Evolutionary conservation across 208 protist genomes (phyloP).

Genomic region (Leishmania braziliensis): DNA sequence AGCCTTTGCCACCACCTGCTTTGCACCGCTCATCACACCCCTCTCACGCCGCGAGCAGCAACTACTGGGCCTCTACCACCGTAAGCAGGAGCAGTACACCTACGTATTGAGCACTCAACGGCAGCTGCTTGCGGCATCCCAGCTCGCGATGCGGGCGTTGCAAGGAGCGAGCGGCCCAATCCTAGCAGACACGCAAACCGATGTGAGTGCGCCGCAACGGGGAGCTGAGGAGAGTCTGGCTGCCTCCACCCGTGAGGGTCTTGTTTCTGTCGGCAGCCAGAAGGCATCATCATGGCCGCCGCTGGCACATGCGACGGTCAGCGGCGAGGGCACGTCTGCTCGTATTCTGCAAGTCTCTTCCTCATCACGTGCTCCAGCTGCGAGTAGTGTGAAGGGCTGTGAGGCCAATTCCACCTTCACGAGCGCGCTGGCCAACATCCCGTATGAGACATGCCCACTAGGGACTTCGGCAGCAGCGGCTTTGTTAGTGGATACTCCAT

Average conservation of each 20-base stretch:
- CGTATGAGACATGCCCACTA: constrained; percentile 6
- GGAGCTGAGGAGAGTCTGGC: neutral
- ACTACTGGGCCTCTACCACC: constrained; percentile 30
- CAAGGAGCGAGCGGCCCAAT: neutral
- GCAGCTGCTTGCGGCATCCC: constrained; percentile 17
- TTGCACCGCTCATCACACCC: neutral
- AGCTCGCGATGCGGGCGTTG: constrained; percentile 6
- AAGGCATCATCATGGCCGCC: neutral
- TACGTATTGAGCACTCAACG: constrained; percentile 25
- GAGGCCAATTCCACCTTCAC: constrained; percentile 7
- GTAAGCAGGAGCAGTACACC: constrained; percentile 32
- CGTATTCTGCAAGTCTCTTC: no score
- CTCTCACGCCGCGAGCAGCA: constrained; percentile 24
- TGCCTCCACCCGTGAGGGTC: constrained; percentile 9
- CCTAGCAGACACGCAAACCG: neutral
- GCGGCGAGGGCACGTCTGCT: neutral
- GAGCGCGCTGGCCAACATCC: constrained; percentile 14
- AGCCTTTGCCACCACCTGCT: neutral
- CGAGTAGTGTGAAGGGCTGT: neutral
- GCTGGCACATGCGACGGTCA: neutral
- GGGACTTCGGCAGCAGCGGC: neutral
- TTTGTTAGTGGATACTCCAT: neutral
- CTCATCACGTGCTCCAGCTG: neutral
- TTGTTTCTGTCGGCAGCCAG: neutral
- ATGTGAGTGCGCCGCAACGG: neutral